These are phyloP conservation scores for Suhomyces maxii DNA, from an alignment of 1,139 yeast genomes.

Conservation along the genomic window DNA sequence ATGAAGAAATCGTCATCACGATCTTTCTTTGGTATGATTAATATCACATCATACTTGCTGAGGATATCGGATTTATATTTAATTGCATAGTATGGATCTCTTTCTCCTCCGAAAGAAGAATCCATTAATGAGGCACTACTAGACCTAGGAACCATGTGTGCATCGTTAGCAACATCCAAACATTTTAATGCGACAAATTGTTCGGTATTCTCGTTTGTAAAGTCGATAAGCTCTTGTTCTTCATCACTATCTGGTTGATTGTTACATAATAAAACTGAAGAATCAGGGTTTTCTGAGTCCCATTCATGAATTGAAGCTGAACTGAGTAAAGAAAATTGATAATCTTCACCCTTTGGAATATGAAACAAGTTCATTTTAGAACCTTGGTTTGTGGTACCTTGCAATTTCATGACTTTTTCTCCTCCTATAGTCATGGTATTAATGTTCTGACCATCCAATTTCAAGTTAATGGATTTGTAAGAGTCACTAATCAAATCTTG, in stretches of 20 bases:
- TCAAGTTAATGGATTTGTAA: constrained; percentile 18
- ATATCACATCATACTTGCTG: constrained; percentile 46
- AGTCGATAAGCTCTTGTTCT: constrained; percentile 16
- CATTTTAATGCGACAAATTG: constrained; percentile 37
- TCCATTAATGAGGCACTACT: constrained; percentile 36
- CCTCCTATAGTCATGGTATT: constrained; percentile 24
- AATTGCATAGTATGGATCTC: constrained; percentile 48
- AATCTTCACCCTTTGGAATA: constrained; percentile 5
- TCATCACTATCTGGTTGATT: constrained; percentile 6
- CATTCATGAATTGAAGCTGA: constrained; percentile 11
- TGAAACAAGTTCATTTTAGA: constrained; percentile 14
- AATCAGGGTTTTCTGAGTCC: constrained; percentile 5
- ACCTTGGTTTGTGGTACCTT: constrained; percentile 9
- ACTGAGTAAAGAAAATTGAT: constrained; percentile 19
- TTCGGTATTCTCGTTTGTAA: constrained; percentile 22
- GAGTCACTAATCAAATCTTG: constrained; percentile 22
- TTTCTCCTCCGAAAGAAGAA: constrained; percentile 53
- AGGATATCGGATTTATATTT: constrained; percentile 37
- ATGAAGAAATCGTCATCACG: constrained; percentile 35
- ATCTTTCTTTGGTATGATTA: constrained; percentile 34
- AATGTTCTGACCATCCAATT: constrained; percentile 28
- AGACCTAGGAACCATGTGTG: constrained; percentile 50
- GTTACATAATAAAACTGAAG: constrained; percentile 19
- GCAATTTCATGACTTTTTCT: constrained; percentile 12
- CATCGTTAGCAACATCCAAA: constrained; percentile 36